Conservation (phyloP, 2,329 filamentous ascomycete species). For the Hymenoscyphus salicellus region DNA sequence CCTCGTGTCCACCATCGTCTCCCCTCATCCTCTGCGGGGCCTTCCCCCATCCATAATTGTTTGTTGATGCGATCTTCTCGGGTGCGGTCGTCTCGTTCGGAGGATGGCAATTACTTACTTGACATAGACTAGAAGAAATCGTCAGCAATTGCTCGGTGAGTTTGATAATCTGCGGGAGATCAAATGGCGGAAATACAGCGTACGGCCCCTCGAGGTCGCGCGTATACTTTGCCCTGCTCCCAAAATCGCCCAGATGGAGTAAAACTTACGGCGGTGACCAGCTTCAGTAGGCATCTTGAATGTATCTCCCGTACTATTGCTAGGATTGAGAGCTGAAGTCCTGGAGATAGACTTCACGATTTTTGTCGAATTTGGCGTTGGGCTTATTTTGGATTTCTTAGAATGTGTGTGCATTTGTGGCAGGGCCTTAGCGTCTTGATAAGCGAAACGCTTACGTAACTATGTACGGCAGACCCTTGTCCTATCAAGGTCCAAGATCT, state of each 20-base stretch:
- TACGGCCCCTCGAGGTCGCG: background rate
- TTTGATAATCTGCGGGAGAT: constrained; percentile 6
- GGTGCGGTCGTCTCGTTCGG: background rate
- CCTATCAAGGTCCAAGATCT: no score
- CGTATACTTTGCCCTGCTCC: background rate
- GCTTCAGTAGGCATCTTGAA: constrained; percentile 84
- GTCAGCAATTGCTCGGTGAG: constrained; percentile 30
- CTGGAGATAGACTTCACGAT: constrained; percentile 23
- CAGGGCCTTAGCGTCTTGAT: constrained; percentile 2
- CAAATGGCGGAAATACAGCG: background rate
- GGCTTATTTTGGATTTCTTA: constrained; percentile 12
- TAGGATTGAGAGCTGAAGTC: constrained; percentile 38
- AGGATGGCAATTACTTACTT: constrained; percentile 63
- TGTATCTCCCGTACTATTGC: constrained; percentile 47
- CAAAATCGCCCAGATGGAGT: background rate
- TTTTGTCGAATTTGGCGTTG: constrained; percentile 34
- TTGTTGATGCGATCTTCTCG: constrained; percentile 1
- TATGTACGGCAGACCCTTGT: background rate
- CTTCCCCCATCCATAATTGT: constrained; percentile 14
- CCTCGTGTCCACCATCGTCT: constrained; percentile 12
- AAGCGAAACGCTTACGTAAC: background rate
- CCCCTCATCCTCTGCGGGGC: background rate
- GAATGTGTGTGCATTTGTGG: constrained; percentile 4
- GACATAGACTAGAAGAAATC: constrained; percentile 67
- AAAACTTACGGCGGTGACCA: constrained; percentile 80